These are phyloP conservation scores for Xylaria sp. DNA, from an alignment of 2,329 filamentous ascomycete species.

Conservation along the genomic window DNA sequence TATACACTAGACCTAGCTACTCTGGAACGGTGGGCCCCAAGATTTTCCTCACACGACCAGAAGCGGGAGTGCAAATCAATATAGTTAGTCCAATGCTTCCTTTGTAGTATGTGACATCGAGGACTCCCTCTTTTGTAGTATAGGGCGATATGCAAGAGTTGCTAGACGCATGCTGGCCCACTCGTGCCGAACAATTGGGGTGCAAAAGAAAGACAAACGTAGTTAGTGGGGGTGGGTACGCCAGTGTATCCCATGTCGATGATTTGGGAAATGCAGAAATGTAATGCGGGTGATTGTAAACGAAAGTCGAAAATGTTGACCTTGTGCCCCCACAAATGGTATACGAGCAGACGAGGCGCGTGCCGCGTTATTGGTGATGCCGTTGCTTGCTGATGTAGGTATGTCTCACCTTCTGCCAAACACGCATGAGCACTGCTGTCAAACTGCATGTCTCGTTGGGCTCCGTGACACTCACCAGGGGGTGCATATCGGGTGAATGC, in stretches of 20 bases:
- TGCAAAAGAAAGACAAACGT: slow-evolving; percentile 36
- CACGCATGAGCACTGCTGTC: slow-evolving; percentile 38
- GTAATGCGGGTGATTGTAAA: slow-evolving; percentile 24
- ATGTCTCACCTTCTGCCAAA: slow-evolving; percentile 38
- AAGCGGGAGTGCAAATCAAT: slow-evolving; percentile 28
- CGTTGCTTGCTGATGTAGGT: slow-evolving; percentile 24
- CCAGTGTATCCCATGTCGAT: slow-evolving; percentile 34
- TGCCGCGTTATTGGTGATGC: slow-evolving; percentile 28
- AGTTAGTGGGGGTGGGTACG: slow-evolving; percentile 38
- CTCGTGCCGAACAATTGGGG: slow-evolving; percentile 42
- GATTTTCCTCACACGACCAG: slow-evolving; percentile 34
- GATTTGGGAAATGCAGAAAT: slow-evolving; percentile 32
- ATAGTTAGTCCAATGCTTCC: slow-evolving; percentile 33
- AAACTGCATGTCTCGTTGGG: slow-evolving; percentile 40
- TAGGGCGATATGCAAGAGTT: slow-evolving; percentile 37
- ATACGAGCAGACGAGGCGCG: slow-evolving; percentile 32
- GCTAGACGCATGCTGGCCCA: slow-evolving; percentile 40
- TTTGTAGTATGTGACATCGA: slow-evolving; percentile 37
- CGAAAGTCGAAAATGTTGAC: slow-evolving; percentile 18
- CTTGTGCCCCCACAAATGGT: slow-evolving; percentile 16
- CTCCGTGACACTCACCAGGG: slow-evolving; percentile 37
- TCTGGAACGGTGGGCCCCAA: slow-evolving; percentile 35
- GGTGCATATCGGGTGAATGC: slow-evolving; percentile 36
- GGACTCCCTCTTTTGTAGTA: slow-evolving; percentile 30
- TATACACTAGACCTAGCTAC: slow-evolving; percentile 14